Percentiles rank a stretch among this genome's conserved stretches.
phyloP scores from a whole-genome alignment of 768 basidiomycete species.

The Termitomyces heimii region DNA sequence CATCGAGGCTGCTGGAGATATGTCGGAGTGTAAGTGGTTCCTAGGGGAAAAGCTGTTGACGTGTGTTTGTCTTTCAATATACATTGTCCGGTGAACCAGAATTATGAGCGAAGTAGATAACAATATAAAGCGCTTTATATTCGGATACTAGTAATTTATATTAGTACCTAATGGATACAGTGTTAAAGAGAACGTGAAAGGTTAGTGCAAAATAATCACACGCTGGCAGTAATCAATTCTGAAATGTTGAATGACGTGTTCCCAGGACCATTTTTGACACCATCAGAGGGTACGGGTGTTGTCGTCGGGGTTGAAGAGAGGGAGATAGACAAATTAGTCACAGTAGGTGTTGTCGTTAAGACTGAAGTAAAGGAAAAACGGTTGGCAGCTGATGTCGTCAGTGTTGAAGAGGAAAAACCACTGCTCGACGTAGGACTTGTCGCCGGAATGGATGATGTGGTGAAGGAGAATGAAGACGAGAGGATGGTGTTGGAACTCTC shows the following conservation, averaged over 20 bases:
- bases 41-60: conserved; percentile 1
- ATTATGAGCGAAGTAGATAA: neutral
- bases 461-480: neutral
- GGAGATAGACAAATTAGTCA: conserved; percentile 7
- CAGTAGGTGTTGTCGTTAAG: neutral
- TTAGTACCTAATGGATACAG: neutral
- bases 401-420: neutral
- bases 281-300: conserved; percentile 5
- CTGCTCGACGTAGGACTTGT: neutral
- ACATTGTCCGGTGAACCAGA: neutral
- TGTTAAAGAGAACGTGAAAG: neutral
- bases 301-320: conserved; percentile 3
- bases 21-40: neutral
- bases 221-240: conserved; percentile 11
- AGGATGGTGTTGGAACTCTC: neutral
- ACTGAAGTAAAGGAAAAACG: neutral
- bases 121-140: neutral
- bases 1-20: conserved; percentile 27
- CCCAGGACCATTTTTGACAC: conserved; percentile 6
- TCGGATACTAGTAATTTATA: neutral
- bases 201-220: neutral
- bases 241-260: conserved; percentile 11
- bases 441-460: neutral
- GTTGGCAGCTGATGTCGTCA: neutral
- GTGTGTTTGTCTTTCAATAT: conserved; percentile 2